Evolutionary conservation across 148 eudicot genomes (phyloP), one percentile per base, ranked within the genome.

Genomic region (Salicornia ramosissima): DNA sequence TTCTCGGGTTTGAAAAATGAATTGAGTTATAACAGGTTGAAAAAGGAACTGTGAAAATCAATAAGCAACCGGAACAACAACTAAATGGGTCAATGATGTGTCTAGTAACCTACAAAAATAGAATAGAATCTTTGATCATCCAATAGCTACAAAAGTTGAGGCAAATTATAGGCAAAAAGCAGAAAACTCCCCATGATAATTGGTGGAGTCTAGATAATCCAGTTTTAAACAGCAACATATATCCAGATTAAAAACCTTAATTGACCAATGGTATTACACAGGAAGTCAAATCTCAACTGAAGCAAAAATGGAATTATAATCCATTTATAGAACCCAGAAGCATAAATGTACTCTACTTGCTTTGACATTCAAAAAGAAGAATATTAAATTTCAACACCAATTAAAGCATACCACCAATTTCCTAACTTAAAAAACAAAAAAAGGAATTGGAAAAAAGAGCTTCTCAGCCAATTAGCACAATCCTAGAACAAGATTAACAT

Each of bases 251-350:
- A 43, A 21, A 65, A 57, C 31, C 16, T 21, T 25, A 9, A 22
- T 43, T 22, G 3, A 33, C 24, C 0, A 21, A 15, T 15, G 52
- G 53, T 31, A 34, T 61, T 24, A 71, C 28, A 77, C 30, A 34
- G 61, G 42, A 61, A 71, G 59, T 47, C 62, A 77, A 66, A 66
- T 34, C 73, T 49, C 70, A 26, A 69, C 29, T 28, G 25, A 75
- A 56, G 19, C 58, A 69, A 16, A 64, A 55, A 30, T 19, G 43
- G 25, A 30, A 64, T 24, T 6, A 62, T 50, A 39, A 34, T n/a
- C n/a, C n/a, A n/a, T 4, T 33, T 43, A 52, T 18, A 63, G 18
- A 30, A 39, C 59, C 29, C 30, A 73, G 63, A 15, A 52, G 16
- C 73, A 69, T n/a, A 53, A 49, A 22, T 36, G 40, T 36, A 29